Evolutionary conservation across 2,329 filamentous ascomycete species (phyloP), one percentile per base, ranked within the genome.

Genomic region (Dactylella cylindrospora): DNA sequence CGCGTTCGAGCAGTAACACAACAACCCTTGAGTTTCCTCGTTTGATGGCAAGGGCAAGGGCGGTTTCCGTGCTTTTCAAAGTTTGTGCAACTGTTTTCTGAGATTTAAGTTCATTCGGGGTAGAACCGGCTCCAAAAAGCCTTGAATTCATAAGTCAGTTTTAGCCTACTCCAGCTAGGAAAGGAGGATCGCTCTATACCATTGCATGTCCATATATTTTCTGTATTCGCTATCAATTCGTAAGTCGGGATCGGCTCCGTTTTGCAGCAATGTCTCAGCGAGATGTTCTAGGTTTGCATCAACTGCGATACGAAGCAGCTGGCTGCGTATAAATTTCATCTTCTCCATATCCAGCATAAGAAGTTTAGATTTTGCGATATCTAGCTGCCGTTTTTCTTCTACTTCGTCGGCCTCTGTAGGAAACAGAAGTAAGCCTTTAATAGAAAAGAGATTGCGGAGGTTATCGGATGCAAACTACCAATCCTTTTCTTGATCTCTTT

Each of bases 281-380:
- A 25, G 26, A 3, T 3, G 29, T 5, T 46, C 2, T 19, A 52
- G 28, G 22, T 19, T 26, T 22, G 54, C 41, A 25, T 60, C 40
- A 2, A 32, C 46, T 3, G 46, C 54, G 6, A 60, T 17, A 5
- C 54, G 54, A 13, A 60, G 54, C 20, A 52, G 26, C 26, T 60
- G 54, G 28, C 35, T 39, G 12, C 31, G 17, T 5, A 51, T 51
- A 13, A 45, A 60, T 35, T 31, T 40, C 2, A 8, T 28, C 19
- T 45, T 26, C 28, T 31, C 17, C 3, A 32, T 31, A 10, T 43
- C 19, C 13, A 25, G 28, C n/a, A n/a, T n/a, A n/a, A n/a, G n/a
- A n/a, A n/a, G n/a, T n/a, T n/a, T n/a, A n/a, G n/a, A n/a, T n/a
- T n/a, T n/a, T n/a, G n/a, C n/a, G n/a, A n/a, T n/a, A n/a, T n/a